Evolutionary conservation across 2,329 filamentous ascomycete genomes (phyloP), one percentile per base, ranked within the genome.

Genomic region (Microdochium nivale): DNA sequence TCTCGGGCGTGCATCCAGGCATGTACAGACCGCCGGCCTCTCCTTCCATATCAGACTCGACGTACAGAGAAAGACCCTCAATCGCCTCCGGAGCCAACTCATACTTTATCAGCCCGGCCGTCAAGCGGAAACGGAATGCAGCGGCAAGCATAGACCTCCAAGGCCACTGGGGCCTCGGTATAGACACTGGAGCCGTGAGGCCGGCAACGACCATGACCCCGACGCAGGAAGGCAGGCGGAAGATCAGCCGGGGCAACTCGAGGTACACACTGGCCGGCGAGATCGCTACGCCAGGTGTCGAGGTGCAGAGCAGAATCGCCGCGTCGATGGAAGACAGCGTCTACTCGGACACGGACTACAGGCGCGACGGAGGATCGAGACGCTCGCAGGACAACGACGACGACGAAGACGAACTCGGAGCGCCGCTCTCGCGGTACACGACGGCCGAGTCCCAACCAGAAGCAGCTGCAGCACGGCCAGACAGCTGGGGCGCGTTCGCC

Each of bases 401-500:
- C 14, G 40, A 44, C 21, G 40, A 44, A 23, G 40, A 44, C n/a
- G 40, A 19, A 7, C 19, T 23, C 19, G 40, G 16, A 3, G 19
- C 40, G 40, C 64, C 66, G 7, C 62, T 65, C 14, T 57, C 63
- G 8, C 55, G 59, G 33, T 61, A 64, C 10, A 60, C 64, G 9
- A 67, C 62, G 19, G 43, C 50, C 4, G 47, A 54, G 21, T 48
- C 49, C 16, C 44, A 55, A n/a, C 49, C 53, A 14, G 54, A 52
- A 2, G 25, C 52, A 11, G 59, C 65, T 7, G 55, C 60, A 2
- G 59, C 56, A 25, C 59, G 55, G 23, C 43, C 60, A 0, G 66
- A 67, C 14, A 70, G 75, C 35, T 86, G 82, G 84, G 76, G 79
- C 27, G 71, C 72, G 19, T 68, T 80, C 48, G 78, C 86, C 4